These are phyloP conservation scores for Aspergillus chevalieri DNA, from an alignment of 2,329 filamentous ascomycete genomes.

Conservation along the genomic window DNA sequence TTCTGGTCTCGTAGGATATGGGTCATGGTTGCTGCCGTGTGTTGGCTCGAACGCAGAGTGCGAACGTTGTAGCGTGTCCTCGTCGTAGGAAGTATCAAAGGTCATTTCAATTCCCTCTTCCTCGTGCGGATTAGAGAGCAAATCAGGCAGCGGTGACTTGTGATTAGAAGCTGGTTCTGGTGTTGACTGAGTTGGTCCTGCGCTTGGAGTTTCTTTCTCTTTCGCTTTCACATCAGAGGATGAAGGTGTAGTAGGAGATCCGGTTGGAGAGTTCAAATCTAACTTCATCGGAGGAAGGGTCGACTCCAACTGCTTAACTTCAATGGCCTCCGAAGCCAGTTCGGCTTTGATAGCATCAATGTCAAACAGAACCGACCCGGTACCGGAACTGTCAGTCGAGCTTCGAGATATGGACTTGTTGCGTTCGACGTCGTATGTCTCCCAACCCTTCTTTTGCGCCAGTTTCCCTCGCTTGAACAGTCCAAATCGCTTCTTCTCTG, in stretches of 20 bases:
- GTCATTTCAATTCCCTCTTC: constrained; percentile 56
- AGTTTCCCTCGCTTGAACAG: constrained; percentile 74
- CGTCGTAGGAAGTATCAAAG: constrained; percentile 60
- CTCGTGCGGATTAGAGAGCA: constrained; percentile 1
- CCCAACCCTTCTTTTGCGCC: constrained; percentile 79
- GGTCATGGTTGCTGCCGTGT: constrained; percentile 3
- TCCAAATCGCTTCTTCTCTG: constrained; percentile 63
- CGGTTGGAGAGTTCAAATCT: constrained; percentile 41
- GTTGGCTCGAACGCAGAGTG: constrained; percentile 10
- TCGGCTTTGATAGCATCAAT: constrained; percentile 89
- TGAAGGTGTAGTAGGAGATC: constrained; percentile 13
- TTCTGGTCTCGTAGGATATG: constrained; percentile 17
- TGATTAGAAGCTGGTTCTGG: constrained; percentile 12
- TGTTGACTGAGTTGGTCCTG: constrained; percentile 15
- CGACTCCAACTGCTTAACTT: constrained; percentile 75
- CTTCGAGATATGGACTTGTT: constrained; percentile 22
- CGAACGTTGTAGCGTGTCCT: constrained; percentile 20
- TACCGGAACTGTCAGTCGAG: constrained; percentile 20
- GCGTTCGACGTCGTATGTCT: constrained; percentile 72
- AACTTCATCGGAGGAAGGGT: constrained; percentile 89
- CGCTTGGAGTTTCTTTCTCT: constrained; percentile 37
- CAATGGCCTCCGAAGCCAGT: constrained; percentile 64
- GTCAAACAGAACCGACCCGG: constrained; percentile 71
- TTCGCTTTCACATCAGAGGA: constrained; percentile 31
- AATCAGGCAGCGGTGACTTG: constrained; percentile 4